Evolutionary conservation across 805 yeast species (phyloP).

Genomic region (Candida ficus): DNA sequence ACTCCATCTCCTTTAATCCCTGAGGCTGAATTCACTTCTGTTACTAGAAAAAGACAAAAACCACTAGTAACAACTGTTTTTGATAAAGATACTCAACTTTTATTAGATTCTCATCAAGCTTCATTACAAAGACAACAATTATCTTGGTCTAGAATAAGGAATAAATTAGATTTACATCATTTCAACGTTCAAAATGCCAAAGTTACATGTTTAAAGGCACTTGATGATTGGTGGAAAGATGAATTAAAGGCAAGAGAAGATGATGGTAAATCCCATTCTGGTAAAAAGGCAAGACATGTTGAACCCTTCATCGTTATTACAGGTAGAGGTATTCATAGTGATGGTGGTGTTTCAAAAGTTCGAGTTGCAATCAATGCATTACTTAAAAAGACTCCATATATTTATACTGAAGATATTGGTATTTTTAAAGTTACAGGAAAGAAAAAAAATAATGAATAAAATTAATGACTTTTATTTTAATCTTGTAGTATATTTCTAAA

Average conservation of each 20-base stretch:
- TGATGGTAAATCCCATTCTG: constrained; percentile 32
- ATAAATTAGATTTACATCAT: constrained; percentile 53
- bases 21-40: neutral
- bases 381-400: constrained; percentile 33
- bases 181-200: constrained; percentile 44
- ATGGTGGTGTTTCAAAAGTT: constrained; percentile 48
- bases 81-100: neutral
- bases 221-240: constrained; percentile 58
- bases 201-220: constrained; percentile 28
- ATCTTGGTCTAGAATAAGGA: constrained; percentile 13
- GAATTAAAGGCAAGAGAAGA: constrained; percentile 43
- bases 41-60: constrained; percentile 1
- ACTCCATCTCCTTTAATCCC: neutral
- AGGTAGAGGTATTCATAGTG: constrained; percentile 69
- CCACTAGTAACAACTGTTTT: neutral
- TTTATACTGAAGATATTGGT: constrained; percentile 43
- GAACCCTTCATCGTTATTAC: constrained; percentile 48
- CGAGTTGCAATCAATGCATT: constrained; percentile 36
- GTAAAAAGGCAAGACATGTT: constrained; percentile 35
- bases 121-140: constrained; percentile 13
- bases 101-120: constrained; percentile 10
- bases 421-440: constrained; percentile 41
- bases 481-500: too few species aligned
- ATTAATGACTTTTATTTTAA: neutral
- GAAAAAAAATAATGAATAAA: constrained; percentile 2